Evolutionary conservation across 306 rosid species (phyloP).

Genomic region (Datisca glomerata): DNA sequence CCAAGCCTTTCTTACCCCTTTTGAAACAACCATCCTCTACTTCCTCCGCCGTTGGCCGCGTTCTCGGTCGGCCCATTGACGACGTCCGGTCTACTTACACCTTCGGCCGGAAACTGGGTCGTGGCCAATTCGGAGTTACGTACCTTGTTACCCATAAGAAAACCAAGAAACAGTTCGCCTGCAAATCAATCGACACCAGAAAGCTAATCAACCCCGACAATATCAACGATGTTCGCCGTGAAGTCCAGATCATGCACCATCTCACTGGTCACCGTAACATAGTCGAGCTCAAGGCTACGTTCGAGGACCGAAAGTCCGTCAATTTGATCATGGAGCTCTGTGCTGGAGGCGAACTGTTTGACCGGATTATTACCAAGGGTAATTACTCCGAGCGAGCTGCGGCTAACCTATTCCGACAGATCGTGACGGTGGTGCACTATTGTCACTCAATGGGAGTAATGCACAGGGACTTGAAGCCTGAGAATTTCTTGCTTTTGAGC

Average conservation of each 20-base stretch:
- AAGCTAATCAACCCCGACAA: constrained; percentile 65
- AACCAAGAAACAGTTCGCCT: constrained; percentile 66
- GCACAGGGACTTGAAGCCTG: constrained; percentile 89
- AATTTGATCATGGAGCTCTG: constrained; percentile 92
- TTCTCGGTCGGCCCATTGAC: constrained; percentile 69
- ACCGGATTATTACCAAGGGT: constrained; percentile 69
- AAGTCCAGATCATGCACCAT: constrained; percentile 97
- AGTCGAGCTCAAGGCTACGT: constrained; percentile 81
- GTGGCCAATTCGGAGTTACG: constrained; percentile 90
- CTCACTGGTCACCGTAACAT: constrained; percentile 88
- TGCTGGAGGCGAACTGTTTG: constrained; percentile 94
- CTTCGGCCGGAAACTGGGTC: constrained; percentile 92
- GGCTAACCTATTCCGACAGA: constrained; percentile 72
- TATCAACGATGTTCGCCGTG: constrained; percentile 74
- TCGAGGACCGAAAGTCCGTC: constrained; percentile 90
- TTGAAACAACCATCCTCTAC: background rate
- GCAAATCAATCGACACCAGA: constrained; percentile 81
- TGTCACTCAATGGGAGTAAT: constrained; percentile 91
- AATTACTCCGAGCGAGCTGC: constrained; percentile 95
- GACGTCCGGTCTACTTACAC: constrained; percentile 58
- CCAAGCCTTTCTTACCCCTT: constrained; percentile 23
- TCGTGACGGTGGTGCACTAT: constrained; percentile 70
- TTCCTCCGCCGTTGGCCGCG: constrained; percentile 37
- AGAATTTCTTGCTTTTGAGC: constrained; percentile 67
- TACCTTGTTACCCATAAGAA: constrained; percentile 62